phyloP scores from a whole-genome alignment of 768 basidiomycete genomes.

The Hericium coralloides region DNA sequence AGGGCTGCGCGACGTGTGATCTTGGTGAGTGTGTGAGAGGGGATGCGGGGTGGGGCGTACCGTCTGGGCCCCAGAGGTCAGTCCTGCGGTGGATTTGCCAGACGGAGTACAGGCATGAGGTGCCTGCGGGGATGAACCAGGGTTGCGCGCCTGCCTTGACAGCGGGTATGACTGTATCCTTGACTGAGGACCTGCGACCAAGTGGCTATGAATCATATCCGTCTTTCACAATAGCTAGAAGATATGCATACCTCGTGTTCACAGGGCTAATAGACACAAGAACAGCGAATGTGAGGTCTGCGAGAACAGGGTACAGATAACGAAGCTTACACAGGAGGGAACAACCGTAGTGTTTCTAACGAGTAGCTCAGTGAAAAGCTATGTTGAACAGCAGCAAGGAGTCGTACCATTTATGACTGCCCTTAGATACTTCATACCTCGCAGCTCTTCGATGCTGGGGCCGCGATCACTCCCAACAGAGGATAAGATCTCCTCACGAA shows the following conservation, averaged over 20 bases:
- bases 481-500: background rate
- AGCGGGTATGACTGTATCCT: background rate
- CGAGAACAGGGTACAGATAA: background rate
- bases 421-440: constrained; percentile 22
- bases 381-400: background rate
- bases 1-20: constrained; percentile 31
- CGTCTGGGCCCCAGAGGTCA: constrained; percentile 68
- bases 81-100: constrained; percentile 57
- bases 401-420: constrained; percentile 18
- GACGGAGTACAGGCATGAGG: constrained; percentile 39
- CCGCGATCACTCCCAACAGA: background rate
- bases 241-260: background rate
- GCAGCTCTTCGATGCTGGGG: constrained; percentile 25
- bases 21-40: too few species aligned
- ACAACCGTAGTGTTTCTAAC: background rate
- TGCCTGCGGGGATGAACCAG: background rate
- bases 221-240: background rate
- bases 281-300: background rate
- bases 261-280: background rate
- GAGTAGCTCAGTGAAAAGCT: background rate
- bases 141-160: background rate
- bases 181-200: background rate
- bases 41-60: constrained; percentile 21
- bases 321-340: background rate
- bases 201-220: background rate